phyloP scores from a whole-genome alignment of 1,139 yeast species.

The Groenewaldozyma sp. region DNA sequence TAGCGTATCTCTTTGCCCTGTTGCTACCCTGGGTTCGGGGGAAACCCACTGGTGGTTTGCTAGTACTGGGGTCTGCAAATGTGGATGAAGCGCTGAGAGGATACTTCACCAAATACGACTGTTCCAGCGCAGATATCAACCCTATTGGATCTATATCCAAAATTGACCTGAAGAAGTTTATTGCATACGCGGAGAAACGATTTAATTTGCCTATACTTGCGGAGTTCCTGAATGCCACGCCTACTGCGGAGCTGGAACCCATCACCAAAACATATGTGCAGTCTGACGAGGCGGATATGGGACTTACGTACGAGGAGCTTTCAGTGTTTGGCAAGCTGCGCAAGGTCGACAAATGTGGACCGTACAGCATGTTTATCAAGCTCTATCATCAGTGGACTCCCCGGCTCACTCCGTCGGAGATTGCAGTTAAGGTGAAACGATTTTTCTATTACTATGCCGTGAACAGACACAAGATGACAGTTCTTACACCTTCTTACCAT shows the following conservation, averaged over 20 bases:
- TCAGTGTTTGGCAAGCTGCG: constrained; percentile 87
- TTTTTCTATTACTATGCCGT: constrained; percentile 91
- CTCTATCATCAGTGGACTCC: constrained; percentile 90
- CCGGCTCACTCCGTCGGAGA: constrained; percentile 65
- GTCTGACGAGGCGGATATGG: constrained; percentile 96
- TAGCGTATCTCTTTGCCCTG: constrained; percentile 89
- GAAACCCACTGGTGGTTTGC: constrained; percentile 57
- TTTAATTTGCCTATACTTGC: constrained; percentile 70
- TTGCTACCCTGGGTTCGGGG: constrained; percentile 90
- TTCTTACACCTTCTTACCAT: constrained; percentile 91
- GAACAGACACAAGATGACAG: constrained; percentile 94
- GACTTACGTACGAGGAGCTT: constrained; percentile 91
- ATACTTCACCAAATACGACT: constrained; percentile 90
- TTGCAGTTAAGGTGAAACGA: constrained; percentile 84
- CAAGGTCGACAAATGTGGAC: constrained; percentile 91
- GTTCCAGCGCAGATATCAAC: constrained; percentile 92
- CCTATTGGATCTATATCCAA: constrained; percentile 98
- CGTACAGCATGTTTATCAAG: constrained; percentile 86
- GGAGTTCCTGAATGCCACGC: constrained; percentile 79
- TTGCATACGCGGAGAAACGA: constrained; percentile 60
- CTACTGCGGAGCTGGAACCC: constrained; percentile 97
- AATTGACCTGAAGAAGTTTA: constrained; percentile 79
- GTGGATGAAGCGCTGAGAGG: constrained; percentile 98
- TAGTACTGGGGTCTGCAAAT: constrained; percentile 91
- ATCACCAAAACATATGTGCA: constrained; percentile 86